Base-by-base conservation (phyloP, 2,329 filamentous ascomycete species). In the Fusarium newnesense region DNA sequence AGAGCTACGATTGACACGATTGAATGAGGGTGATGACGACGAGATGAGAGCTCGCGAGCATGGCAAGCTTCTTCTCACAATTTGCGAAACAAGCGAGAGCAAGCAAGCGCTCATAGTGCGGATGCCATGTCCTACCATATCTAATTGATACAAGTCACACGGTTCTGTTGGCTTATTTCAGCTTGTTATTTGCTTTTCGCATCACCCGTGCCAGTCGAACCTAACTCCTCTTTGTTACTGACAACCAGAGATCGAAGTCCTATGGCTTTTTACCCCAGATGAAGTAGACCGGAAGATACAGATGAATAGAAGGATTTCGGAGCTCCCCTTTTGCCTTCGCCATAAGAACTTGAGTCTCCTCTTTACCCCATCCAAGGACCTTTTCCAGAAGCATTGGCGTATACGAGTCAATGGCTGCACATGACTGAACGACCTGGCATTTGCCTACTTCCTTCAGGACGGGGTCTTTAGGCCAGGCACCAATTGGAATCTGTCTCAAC, bases 251-350 rank as follows among this genome's bases (percentile, higher is more conserved):
- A 12, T 18, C 15, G 21, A 24, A 15, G 4, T n/a, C 13, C 61
- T 36, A 71, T 13, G 70, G 70, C 19, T 71, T 73, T 30, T 34
- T 63, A 4, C 62, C 73, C 64, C 66, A 60, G 19, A 76, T 56
- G 30, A 68, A 61, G 32, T 74, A 70, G 7, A 72, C 67, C 2
- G 71, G 71, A 24, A 64, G 54, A 24, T 66, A 76, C 4, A 73
- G 21, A 32, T 76, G 74, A 39, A 73, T 63, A 13, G 74, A 53
- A 21, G 72, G 58, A 30, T 76, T 72, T 26, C 66, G 69, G 16
- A 76, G 74, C 37, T 76, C 74, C 24, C 72, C 75, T 43, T 67
- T 70, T 9, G 70, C 60, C 44, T 74, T 72, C 9, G 62, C 71
- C 59, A 76, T 72, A n/a, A 74, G 53, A 6, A 76, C 62, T 21